These are phyloP conservation scores for Penicillium roqueforti DNA, from an alignment of 495 filamentous ascomycete species.

Conservation along the genomic window DNA sequence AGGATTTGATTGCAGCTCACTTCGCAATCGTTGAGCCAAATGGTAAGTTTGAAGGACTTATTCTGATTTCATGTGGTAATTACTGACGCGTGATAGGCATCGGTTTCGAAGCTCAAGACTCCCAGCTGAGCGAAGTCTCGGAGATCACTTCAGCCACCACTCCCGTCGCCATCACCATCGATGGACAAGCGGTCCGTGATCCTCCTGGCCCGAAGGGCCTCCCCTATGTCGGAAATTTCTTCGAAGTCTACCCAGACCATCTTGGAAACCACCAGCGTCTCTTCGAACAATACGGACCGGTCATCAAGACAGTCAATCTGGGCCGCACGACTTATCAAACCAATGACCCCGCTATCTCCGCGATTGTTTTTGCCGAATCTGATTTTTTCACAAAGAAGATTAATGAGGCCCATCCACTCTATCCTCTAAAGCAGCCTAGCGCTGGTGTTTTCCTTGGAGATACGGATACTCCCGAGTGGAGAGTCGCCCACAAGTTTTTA, in stretches of 20 bases:
- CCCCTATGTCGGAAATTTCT: constrained; percentile 48
- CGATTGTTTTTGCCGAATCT: constrained; percentile 39
- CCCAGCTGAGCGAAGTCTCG: constrained; percentile 17
- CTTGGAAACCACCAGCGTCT: constrained; percentile 54
- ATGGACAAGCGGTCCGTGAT: constrained; percentile 39
- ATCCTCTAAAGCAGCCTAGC: constrained; percentile 34
- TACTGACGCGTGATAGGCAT: constrained; percentile 24
- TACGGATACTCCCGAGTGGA: constrained; percentile 44
- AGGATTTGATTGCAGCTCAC: constrained; percentile 31
- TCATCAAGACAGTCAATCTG: constrained; percentile 53
- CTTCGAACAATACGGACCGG: constrained; percentile 47
- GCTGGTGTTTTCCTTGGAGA: constrained; percentile 50
- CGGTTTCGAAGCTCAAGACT: constrained; percentile 31
- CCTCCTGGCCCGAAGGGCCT: constrained; percentile 44
- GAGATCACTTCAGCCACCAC: constrained; percentile 26
- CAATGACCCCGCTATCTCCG: constrained; percentile 42
- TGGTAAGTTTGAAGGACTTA: constrained; percentile 8
- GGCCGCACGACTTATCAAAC: constrained; percentile 47
- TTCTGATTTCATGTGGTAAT: background rate
- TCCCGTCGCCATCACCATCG: constrained; percentile 31
- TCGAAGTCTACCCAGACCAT: constrained; percentile 54
- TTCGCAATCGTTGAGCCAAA: constrained; percentile 28
- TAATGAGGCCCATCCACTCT: constrained; percentile 46
- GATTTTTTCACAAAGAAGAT: constrained; percentile 52
- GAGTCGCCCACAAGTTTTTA: constrained; percentile 50